Conservation (phyloP, 73 alveolate species). For the Breviolum minutum region DNA sequence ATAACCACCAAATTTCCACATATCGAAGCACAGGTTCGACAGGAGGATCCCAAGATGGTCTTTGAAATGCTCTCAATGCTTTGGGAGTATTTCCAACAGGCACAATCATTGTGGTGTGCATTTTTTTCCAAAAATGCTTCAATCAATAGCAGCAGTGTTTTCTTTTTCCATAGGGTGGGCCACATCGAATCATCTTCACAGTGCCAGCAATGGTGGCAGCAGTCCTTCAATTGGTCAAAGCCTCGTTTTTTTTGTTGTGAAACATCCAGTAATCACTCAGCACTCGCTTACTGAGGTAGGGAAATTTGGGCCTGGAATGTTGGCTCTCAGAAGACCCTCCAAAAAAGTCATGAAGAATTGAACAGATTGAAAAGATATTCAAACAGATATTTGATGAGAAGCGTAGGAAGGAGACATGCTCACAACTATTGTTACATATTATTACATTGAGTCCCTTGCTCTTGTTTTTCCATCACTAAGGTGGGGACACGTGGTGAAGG, state of each 20-base stretch:
- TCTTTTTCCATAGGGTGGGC: slow-evolving; percentile 47
- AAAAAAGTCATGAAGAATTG: no score
- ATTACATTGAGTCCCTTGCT: background rate
- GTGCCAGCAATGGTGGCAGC: slow-evolving; percentile 90
- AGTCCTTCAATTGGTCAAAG: slow-evolving; percentile 1
- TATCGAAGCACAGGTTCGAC: slow-evolving; percentile 50
- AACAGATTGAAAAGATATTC: no score
- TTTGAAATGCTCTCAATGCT: slow-evolving; percentile 65
- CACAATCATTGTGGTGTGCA: background rate
- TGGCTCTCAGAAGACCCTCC: background rate
- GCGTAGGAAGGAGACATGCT: no score
- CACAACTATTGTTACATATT: background rate
- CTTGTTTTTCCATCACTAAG: background rate
- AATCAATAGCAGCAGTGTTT: background rate
- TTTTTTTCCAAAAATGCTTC: background rate
- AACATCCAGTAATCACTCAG: background rate
- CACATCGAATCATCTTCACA: slow-evolving; percentile 63
- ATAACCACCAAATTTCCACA: background rate
- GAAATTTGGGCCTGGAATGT: background rate
- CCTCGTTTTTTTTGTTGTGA: background rate
- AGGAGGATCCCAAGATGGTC: slow-evolving; percentile 66
- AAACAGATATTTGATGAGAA: no score
- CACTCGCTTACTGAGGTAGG: background rate
- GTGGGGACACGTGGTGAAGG: background rate
- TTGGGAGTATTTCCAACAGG: slow-evolving; percentile 81